phyloP scores from a whole-genome alignment of 805 yeast species.

The Lipomyces mesembrius region DNA sequence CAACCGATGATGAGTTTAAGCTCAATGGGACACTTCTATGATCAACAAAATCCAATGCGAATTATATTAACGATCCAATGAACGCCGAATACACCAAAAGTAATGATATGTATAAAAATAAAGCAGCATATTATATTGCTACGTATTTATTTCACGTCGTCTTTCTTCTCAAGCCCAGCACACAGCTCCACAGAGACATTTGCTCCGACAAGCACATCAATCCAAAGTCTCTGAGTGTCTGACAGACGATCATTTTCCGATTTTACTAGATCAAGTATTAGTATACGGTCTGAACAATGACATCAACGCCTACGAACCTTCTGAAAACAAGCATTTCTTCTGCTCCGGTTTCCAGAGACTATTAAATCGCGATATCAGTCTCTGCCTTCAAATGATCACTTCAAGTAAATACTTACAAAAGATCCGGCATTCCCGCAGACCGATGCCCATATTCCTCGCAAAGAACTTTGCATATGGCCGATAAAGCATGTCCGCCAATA shows the following conservation, averaged over 20 bases:
- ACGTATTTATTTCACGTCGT: not conserved
- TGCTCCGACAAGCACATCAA: slow-evolving; percentile 41
- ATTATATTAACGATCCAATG: not conserved
- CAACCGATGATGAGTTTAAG: too few relatives aligned
- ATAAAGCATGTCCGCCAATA: slow-evolving; percentile 36
- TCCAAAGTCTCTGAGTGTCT: slow-evolving; percentile 48
- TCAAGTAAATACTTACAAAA: slow-evolving; percentile 34
- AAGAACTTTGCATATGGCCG: slow-evolving; percentile 37
- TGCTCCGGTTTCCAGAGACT: slow-evolving; percentile 42
- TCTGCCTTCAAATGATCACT: not conserved
- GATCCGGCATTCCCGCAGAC: slow-evolving; percentile 47
- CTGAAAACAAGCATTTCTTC: slow-evolving; percentile 32
- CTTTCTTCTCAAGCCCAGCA: slow-evolving; percentile 19
- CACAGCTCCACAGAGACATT: slow-evolving; percentile 47
- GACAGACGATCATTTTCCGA: slow-evolving; percentile 48
- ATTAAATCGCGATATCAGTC: not conserved
- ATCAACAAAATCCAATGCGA: not conserved
- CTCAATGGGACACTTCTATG: not conserved
- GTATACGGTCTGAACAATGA: not conserved
- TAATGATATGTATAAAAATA: not conserved
- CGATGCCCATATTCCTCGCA: slow-evolving; percentile 40
- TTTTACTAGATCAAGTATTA: slow-evolving; percentile 46
- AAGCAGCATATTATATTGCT: not conserved
- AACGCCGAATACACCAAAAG: slow-evolving; percentile 1
- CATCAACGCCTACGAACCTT: slow-evolving; percentile 11